Evolutionary conservation across 805 yeast genomes (phyloP).

Genomic region (Wickerhamiella sergipiensis): DNA sequence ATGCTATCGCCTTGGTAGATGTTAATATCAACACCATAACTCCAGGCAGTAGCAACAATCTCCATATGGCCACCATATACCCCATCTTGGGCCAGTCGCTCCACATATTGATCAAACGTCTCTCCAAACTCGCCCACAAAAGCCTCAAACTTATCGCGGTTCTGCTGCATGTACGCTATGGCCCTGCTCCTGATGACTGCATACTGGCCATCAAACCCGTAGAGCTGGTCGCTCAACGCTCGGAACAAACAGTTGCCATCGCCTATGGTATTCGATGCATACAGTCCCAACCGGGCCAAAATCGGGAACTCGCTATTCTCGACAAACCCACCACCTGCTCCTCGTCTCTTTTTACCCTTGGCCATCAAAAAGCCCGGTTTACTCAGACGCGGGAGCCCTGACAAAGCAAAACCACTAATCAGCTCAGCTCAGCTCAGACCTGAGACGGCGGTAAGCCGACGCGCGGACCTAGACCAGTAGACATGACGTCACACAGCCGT

Average conservation of each 20-base stretch:
- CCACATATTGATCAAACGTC: constrained; percentile 24
- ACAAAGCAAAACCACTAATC: too few species aligned
- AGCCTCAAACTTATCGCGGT: constrained; percentile 21
- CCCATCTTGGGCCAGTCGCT: constrained; percentile 26
- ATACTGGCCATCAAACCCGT: constrained; percentile 25
- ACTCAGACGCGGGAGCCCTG: too few species aligned
- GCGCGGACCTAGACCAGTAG: too few species aligned
- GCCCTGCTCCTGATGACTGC: constrained; percentile 21
- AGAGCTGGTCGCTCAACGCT: constrained; percentile 28
- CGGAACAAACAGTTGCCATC: constrained; percentile 33
- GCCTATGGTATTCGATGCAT: constrained; percentile 27
- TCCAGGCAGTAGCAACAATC: constrained; percentile 29
- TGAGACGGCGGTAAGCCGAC: too few species aligned
- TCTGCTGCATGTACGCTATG: constrained; percentile 22
- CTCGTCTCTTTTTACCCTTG: not conserved
- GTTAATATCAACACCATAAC: constrained; percentile 22
- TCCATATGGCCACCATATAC: constrained; percentile 31
- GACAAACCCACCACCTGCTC: not conserved
- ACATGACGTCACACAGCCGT: too few species aligned
- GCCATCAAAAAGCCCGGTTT: not conserved
- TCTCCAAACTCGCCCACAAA: constrained; percentile 25
- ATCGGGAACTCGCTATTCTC: constrained; percentile 24
- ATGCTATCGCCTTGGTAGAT: constrained; percentile 27
- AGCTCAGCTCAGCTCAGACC: too few species aligned
- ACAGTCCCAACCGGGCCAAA: constrained; percentile 23